These are phyloP conservation scores for Aegilops bicornis DNA, from an alignment of 176 grass and related monocot genomes.

Conservation along the genomic window DNA sequence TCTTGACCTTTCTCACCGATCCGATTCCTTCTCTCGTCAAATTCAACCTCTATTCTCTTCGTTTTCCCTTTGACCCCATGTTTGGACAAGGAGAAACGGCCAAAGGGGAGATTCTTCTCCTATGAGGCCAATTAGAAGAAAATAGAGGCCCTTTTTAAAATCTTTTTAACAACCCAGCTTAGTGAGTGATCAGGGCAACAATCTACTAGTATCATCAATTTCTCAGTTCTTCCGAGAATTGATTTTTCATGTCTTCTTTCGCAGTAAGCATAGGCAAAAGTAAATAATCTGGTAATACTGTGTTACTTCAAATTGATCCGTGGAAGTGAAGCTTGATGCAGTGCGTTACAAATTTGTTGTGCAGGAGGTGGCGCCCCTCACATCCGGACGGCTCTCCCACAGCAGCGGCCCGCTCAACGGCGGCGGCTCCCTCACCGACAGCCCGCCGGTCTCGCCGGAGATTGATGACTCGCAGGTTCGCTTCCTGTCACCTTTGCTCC, in stretches of 20 bases:
- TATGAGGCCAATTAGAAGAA: not conserved
- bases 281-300: not conserved
- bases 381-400: constrained; percentile 91
- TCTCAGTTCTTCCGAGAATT: not conserved
- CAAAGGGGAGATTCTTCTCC: constrained; percentile 51
- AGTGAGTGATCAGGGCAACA: constrained; percentile 18
- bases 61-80: constrained; percentile 26
- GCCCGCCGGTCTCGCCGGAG: constrained; percentile 94
- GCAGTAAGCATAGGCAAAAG: not conserved
- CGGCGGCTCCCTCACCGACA: constrained; percentile 93
- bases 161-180: not conserved
- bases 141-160: not conserved
- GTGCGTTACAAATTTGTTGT: not conserved
- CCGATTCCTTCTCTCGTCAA: not conserved
- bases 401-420: constrained; percentile 94
- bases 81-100: constrained; percentile 42
- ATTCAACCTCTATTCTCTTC: not conserved
- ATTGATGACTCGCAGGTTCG: constrained; percentile 96
- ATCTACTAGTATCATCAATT: not conserved
- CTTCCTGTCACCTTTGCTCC: constrained; percentile 11
- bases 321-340: not conserved
- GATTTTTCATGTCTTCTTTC: not conserved
- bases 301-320: not conserved
- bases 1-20: not conserved
- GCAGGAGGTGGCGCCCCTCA: constrained; percentile 85